These are phyloP conservation scores for Arabis hirsuta DNA, from an alignment of 345 rosid species.

Conservation along the genomic window DNA sequence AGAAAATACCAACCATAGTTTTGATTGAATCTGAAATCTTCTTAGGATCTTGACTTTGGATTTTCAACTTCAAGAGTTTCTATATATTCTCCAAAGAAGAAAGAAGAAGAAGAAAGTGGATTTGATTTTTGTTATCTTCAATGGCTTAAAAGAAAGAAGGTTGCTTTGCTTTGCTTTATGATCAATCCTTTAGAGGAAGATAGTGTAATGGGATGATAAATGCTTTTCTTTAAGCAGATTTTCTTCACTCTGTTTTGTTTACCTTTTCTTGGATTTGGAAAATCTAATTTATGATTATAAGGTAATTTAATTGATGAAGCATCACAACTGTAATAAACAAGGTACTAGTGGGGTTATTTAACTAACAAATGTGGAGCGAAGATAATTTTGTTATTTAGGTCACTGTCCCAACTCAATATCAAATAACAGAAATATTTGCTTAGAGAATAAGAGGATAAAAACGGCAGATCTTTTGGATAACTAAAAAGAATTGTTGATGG, in stretches of 20 bases:
- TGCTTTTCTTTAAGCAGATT: slow-evolving; percentile 21
- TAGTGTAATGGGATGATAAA: slow-evolving; percentile 22
- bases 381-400: slow-evolving; percentile 31
- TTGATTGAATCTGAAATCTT: slow-evolving; percentile 31
- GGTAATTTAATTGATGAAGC: background rate
- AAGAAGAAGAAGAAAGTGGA: slow-evolving; percentile 7
- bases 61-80: background rate
- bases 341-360: slow-evolving; percentile 18
- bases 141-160: slow-evolving; percentile 21
- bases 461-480: background rate
- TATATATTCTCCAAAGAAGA: slow-evolving; percentile 17
- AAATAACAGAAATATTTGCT: background rate
- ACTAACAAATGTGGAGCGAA: background rate
- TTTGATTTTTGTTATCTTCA: slow-evolving; percentile 13
- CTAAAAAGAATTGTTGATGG: no score
- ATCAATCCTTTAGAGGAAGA: slow-evolving; percentile 16
- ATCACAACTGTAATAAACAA: no score
- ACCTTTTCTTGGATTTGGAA: slow-evolving; percentile 43
- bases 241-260: slow-evolving; percentile 32
- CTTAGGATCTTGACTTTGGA: slow-evolving; percentile 11
- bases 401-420: slow-evolving; percentile 23
- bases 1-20: slow-evolving; percentile 88
- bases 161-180: slow-evolving; percentile 35
- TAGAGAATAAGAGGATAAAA: background rate
- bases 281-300: slow-evolving; percentile 28